Percentiles rank a stretch among this genome's conserved stretches.
Conservation (phyloP, 2,329 filamentous ascomycete genomes). For the Ophiostoma himal-ulmi region DNA sequence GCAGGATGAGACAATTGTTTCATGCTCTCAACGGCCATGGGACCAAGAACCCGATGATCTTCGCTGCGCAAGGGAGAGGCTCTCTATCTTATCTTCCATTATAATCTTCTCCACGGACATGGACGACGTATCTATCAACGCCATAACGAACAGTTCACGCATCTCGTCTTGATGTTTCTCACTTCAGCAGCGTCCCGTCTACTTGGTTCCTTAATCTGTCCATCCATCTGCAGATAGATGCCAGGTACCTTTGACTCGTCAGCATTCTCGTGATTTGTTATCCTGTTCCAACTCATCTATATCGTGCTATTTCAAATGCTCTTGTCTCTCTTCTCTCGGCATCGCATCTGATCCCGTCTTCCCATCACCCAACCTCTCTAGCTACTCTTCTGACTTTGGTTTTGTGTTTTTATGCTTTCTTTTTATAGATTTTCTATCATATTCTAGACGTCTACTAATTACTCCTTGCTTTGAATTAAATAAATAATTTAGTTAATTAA, state of each 20-base stretch:
- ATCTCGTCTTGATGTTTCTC: background rate
- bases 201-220: background rate
- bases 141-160: background rate
- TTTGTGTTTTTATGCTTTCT: background rate
- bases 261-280: background rate
- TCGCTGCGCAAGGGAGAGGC: background rate
- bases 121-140: background rate
- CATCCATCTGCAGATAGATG: background rate
- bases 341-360: background rate
- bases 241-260: background rate
- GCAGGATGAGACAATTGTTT: background rate
- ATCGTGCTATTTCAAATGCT: background rate
- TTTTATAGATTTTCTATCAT: background rate
- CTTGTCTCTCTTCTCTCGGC: background rate
- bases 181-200: slow-evolving; percentile 1
- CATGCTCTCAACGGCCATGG: background rate
- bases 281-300: background rate
- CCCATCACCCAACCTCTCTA: background rate
- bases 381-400: background rate
- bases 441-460: background rate
- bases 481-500: no score
- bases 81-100: no score
- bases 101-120: no score
- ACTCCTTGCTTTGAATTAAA: background rate
- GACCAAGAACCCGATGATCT: background rate